phyloP scores from a whole-genome alignment of 768 basidiomycete genomes.

The Lentinula detonsa region DNA sequence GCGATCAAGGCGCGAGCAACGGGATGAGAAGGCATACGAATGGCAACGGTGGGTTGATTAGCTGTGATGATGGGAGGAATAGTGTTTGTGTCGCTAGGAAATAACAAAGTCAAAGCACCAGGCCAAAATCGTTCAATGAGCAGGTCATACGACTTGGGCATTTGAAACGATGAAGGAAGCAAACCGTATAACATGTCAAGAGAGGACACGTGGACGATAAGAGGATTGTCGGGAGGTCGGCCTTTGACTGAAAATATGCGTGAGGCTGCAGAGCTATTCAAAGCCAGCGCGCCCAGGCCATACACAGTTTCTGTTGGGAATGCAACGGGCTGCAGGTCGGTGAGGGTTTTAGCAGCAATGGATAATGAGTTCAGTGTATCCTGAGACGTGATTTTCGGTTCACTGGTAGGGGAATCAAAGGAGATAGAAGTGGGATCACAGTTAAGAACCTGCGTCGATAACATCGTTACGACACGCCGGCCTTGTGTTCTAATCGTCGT shows the following conservation, averaged over 20 bases:
- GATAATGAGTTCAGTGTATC: constrained; percentile 50
- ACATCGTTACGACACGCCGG: neutral
- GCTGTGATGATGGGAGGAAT: constrained; percentile 80
- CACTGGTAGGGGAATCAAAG: constrained; percentile 39
- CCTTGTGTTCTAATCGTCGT: neutral
- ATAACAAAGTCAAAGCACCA: constrained; percentile 87
- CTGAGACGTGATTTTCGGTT: constrained; percentile 42
- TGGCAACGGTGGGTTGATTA: constrained; percentile 72
- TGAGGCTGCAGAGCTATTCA: constrained; percentile 54
- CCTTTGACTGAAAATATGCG: constrained; percentile 88
- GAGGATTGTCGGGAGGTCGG: constrained; percentile 90
- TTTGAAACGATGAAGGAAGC: constrained; percentile 57
- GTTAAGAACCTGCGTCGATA: constrained; percentile 38
- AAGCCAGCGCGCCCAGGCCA: constrained; percentile 87
- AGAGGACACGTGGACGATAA: constrained; percentile 95
- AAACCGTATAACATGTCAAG: constrained; percentile 71
- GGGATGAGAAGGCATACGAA: constrained; percentile 93
- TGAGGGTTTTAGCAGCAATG: constrained; percentile 49
- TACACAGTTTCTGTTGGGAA: constrained; percentile 99
- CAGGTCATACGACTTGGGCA: constrained; percentile 60
- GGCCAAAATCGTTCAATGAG: constrained; percentile 92
- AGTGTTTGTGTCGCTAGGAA: constrained; percentile 58
- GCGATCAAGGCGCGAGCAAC: constrained; percentile 88
- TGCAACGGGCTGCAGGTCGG: constrained; percentile 56
- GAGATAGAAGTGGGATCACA: constrained; percentile 62